Evolutionary conservation across 1,139 yeast genomes (phyloP).

Genomic region (Blastobotrys arbuscula): DNA sequence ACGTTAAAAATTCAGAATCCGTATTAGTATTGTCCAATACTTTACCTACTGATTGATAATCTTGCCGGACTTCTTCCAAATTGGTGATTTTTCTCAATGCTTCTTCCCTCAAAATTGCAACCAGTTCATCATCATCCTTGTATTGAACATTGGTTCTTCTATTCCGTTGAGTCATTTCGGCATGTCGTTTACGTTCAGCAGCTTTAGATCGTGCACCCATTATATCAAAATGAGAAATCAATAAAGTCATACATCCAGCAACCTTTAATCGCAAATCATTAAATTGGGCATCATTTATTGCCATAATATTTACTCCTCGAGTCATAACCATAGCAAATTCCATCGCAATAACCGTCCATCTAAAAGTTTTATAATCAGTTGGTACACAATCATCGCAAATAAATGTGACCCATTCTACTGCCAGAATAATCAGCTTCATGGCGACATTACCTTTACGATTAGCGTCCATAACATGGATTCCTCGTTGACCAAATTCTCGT

Average conservation of each 20-base stretch:
- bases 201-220: slow-evolving; percentile 97
- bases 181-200: slow-evolving; percentile 53
- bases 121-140: slow-evolving; percentile 55
- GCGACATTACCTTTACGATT: slow-evolving; percentile 64
- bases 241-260: slow-evolving; percentile 89
- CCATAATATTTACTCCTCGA: slow-evolving; percentile 79
- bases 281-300: slow-evolving; percentile 74
- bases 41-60: slow-evolving; percentile 65
- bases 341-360: slow-evolving; percentile 94
- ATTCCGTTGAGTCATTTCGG: slow-evolving; percentile 48
- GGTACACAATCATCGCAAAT: slow-evolving; percentile 94
- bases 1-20: slow-evolving; percentile 80
- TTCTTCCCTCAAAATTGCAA: slow-evolving; percentile 52
- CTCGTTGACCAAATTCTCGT: slow-evolving; percentile 75
- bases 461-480: slow-evolving; percentile 60
- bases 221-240: slow-evolving; percentile 93
- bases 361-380: slow-evolving; percentile 80
- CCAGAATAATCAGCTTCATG: slow-evolving; percentile 63
- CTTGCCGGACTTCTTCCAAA: slow-evolving; percentile 53
- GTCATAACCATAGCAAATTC: slow-evolving; percentile 97
- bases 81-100: slow-evolving; percentile 53
- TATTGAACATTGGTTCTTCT: slow-evolving; percentile 29
- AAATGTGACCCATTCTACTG: slow-evolving; percentile 88
- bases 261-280: slow-evolving; percentile 69
- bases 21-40: slow-evolving; percentile 83